A percentile compares a stretch with the other conserved stretches of the same genome.
phyloP scores from a whole-genome alignment of 768 basidiomycete species.

The Trametes villosa region DNA sequence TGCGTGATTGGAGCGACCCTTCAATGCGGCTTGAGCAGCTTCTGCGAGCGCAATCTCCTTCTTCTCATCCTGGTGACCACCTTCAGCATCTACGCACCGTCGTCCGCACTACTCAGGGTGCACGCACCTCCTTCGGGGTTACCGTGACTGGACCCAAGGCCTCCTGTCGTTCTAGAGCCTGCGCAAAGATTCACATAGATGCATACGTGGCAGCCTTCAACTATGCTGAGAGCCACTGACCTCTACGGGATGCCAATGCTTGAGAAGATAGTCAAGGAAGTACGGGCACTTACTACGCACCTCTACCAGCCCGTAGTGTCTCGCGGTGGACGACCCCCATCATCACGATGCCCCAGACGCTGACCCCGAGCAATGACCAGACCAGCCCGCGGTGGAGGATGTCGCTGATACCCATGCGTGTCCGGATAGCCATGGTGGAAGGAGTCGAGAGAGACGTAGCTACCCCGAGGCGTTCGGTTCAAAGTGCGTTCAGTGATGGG shows the following conservation, averaged over 20 bases:
- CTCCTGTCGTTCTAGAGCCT: constrained; percentile 21
- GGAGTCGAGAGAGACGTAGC: not conserved
- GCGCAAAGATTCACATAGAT: not conserved
- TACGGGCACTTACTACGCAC: constrained; percentile 40
- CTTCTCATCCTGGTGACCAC: constrained; percentile 1
- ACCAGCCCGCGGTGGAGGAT: constrained; percentile 59
- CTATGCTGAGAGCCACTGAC: not conserved
- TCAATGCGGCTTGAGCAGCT: constrained; percentile 20
- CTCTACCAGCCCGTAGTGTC: constrained; percentile 58
- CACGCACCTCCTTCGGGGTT: constrained; percentile 11
- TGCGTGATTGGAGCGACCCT: constrained; percentile 5
- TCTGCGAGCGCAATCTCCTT: constrained; percentile 20
- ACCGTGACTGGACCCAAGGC: not conserved
- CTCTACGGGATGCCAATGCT: not conserved
- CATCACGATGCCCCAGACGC: constrained; percentile 56
- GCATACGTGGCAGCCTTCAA: too few species aligned
- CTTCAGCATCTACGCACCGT: not conserved
- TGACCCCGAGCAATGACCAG: constrained; percentile 54
- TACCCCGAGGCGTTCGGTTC: too few species aligned
- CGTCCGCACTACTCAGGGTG: not conserved
- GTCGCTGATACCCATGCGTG: constrained; percentile 44
- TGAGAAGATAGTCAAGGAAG: not conserved
- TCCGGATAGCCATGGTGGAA: constrained; percentile 16
- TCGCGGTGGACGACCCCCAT: constrained; percentile 57
- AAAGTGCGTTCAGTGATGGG: too few species aligned